Evolutionary conservation across 768 basidiomycete genomes (phyloP).

Genomic region (Arthromyces matolae): DNA sequence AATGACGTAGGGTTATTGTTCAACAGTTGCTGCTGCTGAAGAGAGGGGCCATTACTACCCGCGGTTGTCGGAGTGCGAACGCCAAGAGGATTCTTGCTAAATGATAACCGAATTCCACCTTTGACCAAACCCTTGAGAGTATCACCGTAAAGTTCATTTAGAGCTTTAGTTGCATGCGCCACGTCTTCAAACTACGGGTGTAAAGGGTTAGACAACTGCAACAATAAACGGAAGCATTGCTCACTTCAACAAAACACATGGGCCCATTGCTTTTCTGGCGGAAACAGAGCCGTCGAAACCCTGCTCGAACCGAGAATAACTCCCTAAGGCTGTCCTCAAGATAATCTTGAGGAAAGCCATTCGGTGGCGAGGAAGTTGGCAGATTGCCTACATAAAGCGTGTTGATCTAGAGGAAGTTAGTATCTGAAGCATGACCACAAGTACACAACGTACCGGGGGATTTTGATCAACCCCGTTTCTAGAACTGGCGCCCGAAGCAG

Average conservation of each 20-base stretch:
- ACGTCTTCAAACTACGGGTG: constrained; percentile 83
- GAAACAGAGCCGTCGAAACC: constrained; percentile 91
- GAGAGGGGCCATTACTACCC: constrained; percentile 31
- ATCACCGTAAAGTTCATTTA: constrained; percentile 87
- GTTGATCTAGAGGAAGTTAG: constrained; percentile 60
- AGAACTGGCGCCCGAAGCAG: constrained; percentile 60
- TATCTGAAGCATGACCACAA: not conserved
- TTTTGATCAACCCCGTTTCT: constrained; percentile 76
- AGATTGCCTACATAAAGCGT: constrained; percentile 99
- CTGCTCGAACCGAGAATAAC: constrained; percentile 74
- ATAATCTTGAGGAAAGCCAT: constrained; percentile 70
- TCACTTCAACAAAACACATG: constrained; percentile 98
- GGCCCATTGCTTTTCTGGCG: constrained; percentile 96
- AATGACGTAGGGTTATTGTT: constrained; percentile 16
- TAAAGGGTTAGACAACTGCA: constrained; percentile 4
- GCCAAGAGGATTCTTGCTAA: constrained; percentile 98
- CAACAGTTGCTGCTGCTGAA: constrained; percentile 43
- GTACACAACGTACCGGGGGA: constrained; percentile 62
- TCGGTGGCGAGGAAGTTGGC: constrained; percentile 72
- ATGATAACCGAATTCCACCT: constrained; percentile 94
- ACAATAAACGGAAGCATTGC: constrained; percentile 8
- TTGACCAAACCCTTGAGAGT: constrained; percentile 91
- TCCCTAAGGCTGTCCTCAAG: constrained; percentile 85
- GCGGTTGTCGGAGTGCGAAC: constrained; percentile 76
- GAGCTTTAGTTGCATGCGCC: constrained; percentile 74